These are phyloP conservation scores for Spizellomyces sp. DNA, from an alignment of 192 early-diverging fungal species.

Conservation along the genomic window DNA sequence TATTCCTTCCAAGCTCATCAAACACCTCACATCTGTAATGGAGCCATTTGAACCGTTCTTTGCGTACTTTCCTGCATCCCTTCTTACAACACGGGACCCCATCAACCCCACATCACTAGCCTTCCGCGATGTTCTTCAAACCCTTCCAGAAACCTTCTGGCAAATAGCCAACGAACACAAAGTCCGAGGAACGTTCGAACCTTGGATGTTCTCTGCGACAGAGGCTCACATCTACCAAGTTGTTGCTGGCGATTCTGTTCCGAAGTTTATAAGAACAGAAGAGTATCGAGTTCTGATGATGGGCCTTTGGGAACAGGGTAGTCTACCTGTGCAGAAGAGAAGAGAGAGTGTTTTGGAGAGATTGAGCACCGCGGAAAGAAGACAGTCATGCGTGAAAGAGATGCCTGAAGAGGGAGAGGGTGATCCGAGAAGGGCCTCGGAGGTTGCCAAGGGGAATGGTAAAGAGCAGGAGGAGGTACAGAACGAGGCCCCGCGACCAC, in stretches of 20 bases:
- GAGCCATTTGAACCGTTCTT: constrained; percentile 42
- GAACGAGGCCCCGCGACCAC: too few relatives aligned
- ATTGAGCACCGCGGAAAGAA: neutral
- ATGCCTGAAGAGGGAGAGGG: too few relatives aligned
- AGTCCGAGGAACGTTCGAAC: neutral
- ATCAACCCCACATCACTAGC: constrained; percentile 33
- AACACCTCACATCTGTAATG: constrained; percentile 38
- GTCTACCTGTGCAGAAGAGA: constrained; percentile 5
- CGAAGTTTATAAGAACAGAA: constrained; percentile 71
- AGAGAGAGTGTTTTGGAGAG: neutral
- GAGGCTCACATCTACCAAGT: constrained; percentile 73
- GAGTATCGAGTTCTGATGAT: constrained; percentile 37
- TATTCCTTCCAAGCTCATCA: constrained; percentile 41
- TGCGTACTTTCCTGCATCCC: constrained; percentile 57
- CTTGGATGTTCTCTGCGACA: constrained; percentile 58
- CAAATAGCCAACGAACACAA: neutral
- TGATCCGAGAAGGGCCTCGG: too few relatives aligned
- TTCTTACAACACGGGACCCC: constrained; percentile 51
- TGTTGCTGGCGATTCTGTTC: constrained; percentile 75
- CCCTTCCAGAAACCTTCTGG: constrained; percentile 9
- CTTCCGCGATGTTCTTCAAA: constrained; percentile 35
- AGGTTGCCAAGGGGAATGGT: too few relatives aligned
- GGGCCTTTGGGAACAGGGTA: constrained; percentile 15
- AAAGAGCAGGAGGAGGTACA: too few relatives aligned
- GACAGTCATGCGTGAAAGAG: too few relatives aligned